phyloP scores from a whole-genome alignment of 148 eudicot genomes.

The Polygonum maritimum region DNA sequence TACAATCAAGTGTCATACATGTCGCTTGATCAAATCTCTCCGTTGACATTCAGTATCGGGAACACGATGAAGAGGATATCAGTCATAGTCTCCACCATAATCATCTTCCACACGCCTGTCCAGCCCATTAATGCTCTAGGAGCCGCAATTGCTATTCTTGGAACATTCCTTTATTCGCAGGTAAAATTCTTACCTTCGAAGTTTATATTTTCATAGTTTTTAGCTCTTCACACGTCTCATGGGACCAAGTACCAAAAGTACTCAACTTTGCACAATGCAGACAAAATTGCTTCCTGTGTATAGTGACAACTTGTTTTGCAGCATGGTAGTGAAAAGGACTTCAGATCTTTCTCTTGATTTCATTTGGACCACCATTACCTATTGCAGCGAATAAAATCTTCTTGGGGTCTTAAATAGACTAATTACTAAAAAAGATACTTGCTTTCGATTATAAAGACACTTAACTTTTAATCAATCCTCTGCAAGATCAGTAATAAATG shows the following conservation, averaged over 20 bases:
- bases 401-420: not conserved
- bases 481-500: not conserved
- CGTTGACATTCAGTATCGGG: slow-evolving; percentile 47
- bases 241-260: slow-evolving; percentile 6
- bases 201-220: not conserved
- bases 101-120: slow-evolving; percentile 33
- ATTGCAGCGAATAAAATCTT: not conserved
- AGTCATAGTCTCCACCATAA: slow-evolving; percentile 36
- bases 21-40: slow-evolving; percentile 43
- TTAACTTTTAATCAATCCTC: not conserved
- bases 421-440: not conserved
- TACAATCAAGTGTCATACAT: slow-evolving; percentile 53
- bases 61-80: slow-evolving; percentile 44
- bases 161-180: slow-evolving; percentile 40
- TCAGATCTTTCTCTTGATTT: not conserved
- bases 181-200: not conserved
- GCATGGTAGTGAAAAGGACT: not conserved
- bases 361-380: not conserved
- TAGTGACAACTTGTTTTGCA: not conserved
- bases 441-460: not conserved
- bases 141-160: slow-evolving; percentile 43
- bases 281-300: not conserved
- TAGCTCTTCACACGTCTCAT: slow-evolving; percentile 5
- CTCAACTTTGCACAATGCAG: not conserved
- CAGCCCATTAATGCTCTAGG: slow-evolving; percentile 44